Conservation (phyloP, 805 yeast genomes). For the Blastobotrys terrestris region DNA sequence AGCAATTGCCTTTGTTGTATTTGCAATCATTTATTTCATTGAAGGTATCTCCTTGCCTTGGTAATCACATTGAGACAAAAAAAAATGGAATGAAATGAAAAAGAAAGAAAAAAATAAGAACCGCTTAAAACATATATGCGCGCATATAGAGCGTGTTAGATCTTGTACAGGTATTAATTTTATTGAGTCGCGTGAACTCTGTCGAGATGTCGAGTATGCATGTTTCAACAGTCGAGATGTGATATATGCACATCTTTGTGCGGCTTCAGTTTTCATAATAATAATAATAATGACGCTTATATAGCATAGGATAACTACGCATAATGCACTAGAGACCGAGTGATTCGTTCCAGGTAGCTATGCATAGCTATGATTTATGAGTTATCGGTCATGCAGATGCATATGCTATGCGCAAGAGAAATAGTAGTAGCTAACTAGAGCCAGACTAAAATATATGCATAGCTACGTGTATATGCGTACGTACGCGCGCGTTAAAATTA, state of each 20-base stretch:
- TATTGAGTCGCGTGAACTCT: no score
- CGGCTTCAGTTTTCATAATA: no score
- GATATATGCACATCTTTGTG: no score
- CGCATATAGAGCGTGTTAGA: not conserved
- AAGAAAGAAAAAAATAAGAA: not conserved
- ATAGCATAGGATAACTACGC: no score
- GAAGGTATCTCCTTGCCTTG: constrained; percentile 37
- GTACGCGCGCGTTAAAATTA: not conserved
- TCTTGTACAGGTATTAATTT: not conserved
- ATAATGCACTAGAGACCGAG: no score
- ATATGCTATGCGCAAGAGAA: no score
- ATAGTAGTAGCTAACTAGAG: no score
- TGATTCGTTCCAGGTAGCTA: no score
- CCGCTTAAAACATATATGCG: not conserved
- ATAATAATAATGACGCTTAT: no score
- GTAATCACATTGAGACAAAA: constrained; percentile 4
- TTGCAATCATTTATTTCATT: constrained; percentile 72
- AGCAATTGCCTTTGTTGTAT: constrained; percentile 75
- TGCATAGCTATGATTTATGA: no score
- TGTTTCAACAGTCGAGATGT: not conserved
- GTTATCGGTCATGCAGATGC: no score
- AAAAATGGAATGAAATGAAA: not conserved
- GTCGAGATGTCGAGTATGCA: not conserved
- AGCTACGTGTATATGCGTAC: not conserved
- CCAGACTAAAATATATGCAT: no score